Evolutionary conservation across 192 early-diverging fungal species (phyloP), one percentile per base, ranked within the genome.

Genomic region (Linnemannia schmuckeri): DNA sequence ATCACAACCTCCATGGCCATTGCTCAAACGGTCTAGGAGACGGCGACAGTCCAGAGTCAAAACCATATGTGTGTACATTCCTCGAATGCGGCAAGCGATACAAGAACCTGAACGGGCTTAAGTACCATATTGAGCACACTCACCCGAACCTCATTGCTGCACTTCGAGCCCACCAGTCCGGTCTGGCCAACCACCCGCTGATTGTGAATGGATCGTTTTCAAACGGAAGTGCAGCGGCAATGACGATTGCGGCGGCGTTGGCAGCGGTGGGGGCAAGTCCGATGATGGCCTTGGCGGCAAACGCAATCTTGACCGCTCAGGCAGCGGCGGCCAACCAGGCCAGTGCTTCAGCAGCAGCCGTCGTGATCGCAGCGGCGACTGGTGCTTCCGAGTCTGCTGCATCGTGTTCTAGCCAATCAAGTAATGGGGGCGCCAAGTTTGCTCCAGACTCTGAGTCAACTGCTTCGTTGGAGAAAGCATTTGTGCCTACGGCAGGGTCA

Each of bases 1-100:
- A 99, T 91, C 98, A 99, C 87, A 96, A 98, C 82, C 92, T 96
- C 76, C 98, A 99, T 83, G 97, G 97, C 24, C 98, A 99, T 87
- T 96, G 95, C 85, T 92, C 83, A 80, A 82, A 79, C 13, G 77
- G 78, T 35, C 41, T 89, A 27, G 78, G 83, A 35, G 91, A 90
- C 15, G 79, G 82, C 42, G 93, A 93, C 49, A 89, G 83, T 2
- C 83, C 83, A 57, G 87, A 89, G 40, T 86, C 89, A 30, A 95
- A 95, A 82, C 95, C 95, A 7, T 95, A 94, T 88, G 88, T 90
- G 55, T 98, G 97, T 85, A 92, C 93, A 9, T 93, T 95, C 73
- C 89, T 91, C 0, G 93, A 90, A 10, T 96, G 96, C 74, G 87
- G 90, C 46, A 94, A 94, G 52, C 86, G 88, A 9, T 96, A 96